Percentiles rank a stretch among this genome's conserved stretches.
These are phyloP conservation scores for Rhizophagus prolifer DNA, from an alignment of 192 early-diverging fungal species.

Conservation along the genomic window DNA sequence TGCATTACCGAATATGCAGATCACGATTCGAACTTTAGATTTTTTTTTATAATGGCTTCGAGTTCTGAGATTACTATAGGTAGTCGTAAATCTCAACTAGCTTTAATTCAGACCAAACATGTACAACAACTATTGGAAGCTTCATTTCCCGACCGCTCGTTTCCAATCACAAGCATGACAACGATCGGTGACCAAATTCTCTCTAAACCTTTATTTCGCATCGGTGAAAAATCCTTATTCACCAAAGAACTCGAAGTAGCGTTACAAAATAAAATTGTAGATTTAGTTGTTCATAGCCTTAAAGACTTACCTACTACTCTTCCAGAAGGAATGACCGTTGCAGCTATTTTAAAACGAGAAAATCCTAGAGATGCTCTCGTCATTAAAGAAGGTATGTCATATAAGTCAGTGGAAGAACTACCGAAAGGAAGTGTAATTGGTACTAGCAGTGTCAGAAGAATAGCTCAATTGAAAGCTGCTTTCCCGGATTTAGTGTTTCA, in stretches of 20 bases:
- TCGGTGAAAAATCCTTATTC: conserved; percentile 88
- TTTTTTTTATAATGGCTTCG: neutral
- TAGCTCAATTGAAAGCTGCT: conserved; percentile 77
- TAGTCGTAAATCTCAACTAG: conserved; percentile 84
- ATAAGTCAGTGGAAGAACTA: conserved; percentile 59
- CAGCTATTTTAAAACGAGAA: conserved; percentile 82
- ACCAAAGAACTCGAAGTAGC: conserved; percentile 89
- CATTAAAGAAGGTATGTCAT: conserved; percentile 45
- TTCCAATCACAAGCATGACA: conserved; percentile 61
- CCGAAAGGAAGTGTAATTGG: conserved; percentile 79
- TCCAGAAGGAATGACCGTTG: conserved; percentile 78
- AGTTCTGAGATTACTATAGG: conserved; percentile 54
- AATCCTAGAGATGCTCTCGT: conserved; percentile 90
- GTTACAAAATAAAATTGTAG: conserved; percentile 61
- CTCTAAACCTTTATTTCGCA: conserved; percentile 80
- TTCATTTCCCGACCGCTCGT: conserved; percentile 43
- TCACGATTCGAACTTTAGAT: neutral
- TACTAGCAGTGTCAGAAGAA: conserved; percentile 83
- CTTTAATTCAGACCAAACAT: conserved; percentile 81
- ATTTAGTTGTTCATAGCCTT: conserved; percentile 90
- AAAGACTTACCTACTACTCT: conserved; percentile 91
- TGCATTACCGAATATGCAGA: neutral
- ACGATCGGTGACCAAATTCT: conserved; percentile 82
- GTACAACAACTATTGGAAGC: conserved; percentile 58
- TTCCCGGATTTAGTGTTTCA: conserved; percentile 77